phyloP scores from a whole-genome alignment of 73 alveolate genomes.

The Paramecium bursaria region DNA sequence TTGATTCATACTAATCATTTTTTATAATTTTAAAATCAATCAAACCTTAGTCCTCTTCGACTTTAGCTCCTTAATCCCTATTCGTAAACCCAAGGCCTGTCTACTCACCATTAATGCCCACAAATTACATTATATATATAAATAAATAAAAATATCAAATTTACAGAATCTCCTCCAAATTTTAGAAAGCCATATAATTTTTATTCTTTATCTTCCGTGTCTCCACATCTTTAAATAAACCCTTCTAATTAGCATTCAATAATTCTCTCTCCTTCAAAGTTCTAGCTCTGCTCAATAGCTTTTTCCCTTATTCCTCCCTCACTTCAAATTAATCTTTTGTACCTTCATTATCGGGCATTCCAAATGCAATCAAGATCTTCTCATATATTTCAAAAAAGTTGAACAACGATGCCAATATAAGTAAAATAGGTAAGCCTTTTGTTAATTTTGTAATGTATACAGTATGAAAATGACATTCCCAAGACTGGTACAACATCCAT shows the following conservation, averaged over 20 bases:
- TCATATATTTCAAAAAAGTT: slow-evolving; percentile 69
- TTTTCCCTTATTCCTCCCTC: slow-evolving; percentile 12
- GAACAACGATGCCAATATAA: slow-evolving; percentile 61
- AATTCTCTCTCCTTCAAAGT: slow-evolving; percentile 30
- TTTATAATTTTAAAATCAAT: slow-evolving; percentile 64
- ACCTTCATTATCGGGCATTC: slow-evolving; percentile 15
- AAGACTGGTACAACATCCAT: slow-evolving; percentile 50
- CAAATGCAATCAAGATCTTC: slow-evolving; percentile 8
- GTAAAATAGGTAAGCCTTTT: slow-evolving; percentile 56
- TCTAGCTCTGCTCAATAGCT: slow-evolving; percentile 32
- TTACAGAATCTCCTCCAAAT: neutral
- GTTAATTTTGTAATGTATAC: too few relatives aligned
- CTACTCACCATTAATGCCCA: slow-evolving; percentile 60
- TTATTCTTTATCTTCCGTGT: neutral
- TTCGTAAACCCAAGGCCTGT: slow-evolving; percentile 69
- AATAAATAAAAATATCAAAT: too few relatives aligned
- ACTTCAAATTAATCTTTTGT: neutral
- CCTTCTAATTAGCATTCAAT: neutral
- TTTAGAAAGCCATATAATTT: slow-evolving; percentile 10
- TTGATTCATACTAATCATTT: slow-evolving; percentile 53
- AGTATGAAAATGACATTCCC: slow-evolving; percentile 56
- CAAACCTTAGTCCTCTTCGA: slow-evolving; percentile 68
- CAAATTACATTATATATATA: slow-evolving; percentile 7
- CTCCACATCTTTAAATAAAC: neutral
- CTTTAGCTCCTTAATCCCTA: slow-evolving; percentile 72